These are phyloP conservation scores for Copromyces sp. DNA, from an alignment of 495 filamentous ascomycete species.

Conservation along the genomic window DNA sequence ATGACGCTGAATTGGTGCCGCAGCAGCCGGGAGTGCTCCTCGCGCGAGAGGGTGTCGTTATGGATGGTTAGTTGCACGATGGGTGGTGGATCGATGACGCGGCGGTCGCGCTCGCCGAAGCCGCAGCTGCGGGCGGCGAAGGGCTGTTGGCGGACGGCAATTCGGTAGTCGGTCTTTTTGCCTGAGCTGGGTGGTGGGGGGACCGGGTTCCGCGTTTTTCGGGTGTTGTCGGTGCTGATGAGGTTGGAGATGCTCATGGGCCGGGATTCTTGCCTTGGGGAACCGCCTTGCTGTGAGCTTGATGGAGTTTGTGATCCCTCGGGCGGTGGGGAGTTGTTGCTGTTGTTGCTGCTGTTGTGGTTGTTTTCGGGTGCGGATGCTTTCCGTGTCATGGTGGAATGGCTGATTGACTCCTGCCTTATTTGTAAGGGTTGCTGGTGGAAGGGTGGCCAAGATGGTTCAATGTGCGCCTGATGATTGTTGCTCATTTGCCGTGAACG, in stretches of 20 bases:
- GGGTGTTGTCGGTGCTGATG: conserved; percentile 25
- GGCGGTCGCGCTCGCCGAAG: conserved; percentile 84
- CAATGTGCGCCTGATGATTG: conserved; percentile 13
- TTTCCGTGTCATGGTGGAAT: conserved; percentile 9
- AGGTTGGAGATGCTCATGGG: conserved; percentile 39
- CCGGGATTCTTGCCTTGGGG: conserved; percentile 24
- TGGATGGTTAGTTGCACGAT: conserved; percentile 79
- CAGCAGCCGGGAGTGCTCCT: conserved; percentile 48
- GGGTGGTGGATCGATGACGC: conserved; percentile 90
- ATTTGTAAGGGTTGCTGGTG: conserved; percentile 15
- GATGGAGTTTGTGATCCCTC: conserved; percentile 17
- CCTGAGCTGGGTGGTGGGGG: conserved; percentile 3
- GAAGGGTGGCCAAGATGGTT: conserved; percentile 11
- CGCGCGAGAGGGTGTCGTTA: conserved; percentile 44
- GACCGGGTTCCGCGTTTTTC: conserved; percentile 19
- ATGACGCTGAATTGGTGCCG: conserved; percentile 72
- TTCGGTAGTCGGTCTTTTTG: conserved; percentile 20
- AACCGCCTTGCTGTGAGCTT: conserved; percentile 16
- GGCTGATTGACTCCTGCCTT: conserved; percentile 11
- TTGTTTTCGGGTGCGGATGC: not conserved
- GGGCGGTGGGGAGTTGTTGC: conserved; percentile 7
- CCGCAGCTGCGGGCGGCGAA: conserved; percentile 84
- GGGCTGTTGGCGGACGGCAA: conserved; percentile 84
- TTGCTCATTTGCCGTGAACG: conserved; percentile 17
- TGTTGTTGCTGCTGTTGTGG: conserved; percentile 2